Conservation (phyloP, 2,329 filamentous ascomycete species). For the Aureobasidium namibiae region DNA sequence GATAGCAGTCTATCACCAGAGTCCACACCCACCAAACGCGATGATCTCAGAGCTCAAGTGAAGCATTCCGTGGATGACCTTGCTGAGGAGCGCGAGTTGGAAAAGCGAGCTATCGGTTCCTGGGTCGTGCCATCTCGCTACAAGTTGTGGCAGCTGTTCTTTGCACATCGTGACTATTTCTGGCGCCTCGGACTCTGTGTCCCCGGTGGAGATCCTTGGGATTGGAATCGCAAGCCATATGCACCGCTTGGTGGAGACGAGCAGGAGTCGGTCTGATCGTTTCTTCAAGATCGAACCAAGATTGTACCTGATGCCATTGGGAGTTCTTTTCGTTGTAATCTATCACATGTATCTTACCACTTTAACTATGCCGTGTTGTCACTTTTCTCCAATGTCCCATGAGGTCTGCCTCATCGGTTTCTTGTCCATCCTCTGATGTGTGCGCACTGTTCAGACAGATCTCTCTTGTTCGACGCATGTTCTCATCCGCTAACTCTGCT, state of each 20-base stretch:
- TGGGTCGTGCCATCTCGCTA: conserved; percentile 44
- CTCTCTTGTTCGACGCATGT: too few relatives aligned
- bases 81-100: neutral
- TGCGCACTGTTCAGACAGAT: too few relatives aligned
- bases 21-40: neutral
- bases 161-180: conserved; percentile 94
- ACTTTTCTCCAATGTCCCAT: neutral
- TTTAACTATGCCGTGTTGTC: neutral
- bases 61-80: neutral
- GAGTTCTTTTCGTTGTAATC: neutral
- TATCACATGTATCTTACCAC: neutral
- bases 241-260: neutral
- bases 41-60: neutral
- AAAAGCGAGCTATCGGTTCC: neutral
- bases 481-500: too few relatives aligned
- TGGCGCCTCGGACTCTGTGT: conserved; percentile 87
- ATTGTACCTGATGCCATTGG: too few relatives aligned
- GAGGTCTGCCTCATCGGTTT: neutral
- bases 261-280: neutral
- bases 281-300: neutral
- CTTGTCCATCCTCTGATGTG: too few relatives aligned
- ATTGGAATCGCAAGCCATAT: conserved; percentile 1
- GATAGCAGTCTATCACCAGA: conserved; percentile 27
- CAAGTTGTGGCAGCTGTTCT: conserved; percentile 86
- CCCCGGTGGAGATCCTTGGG: conserved; percentile 36